Conservation (phyloP, 1,284 basidiomycete genomes). For the Marasmius oreades region DNA sequence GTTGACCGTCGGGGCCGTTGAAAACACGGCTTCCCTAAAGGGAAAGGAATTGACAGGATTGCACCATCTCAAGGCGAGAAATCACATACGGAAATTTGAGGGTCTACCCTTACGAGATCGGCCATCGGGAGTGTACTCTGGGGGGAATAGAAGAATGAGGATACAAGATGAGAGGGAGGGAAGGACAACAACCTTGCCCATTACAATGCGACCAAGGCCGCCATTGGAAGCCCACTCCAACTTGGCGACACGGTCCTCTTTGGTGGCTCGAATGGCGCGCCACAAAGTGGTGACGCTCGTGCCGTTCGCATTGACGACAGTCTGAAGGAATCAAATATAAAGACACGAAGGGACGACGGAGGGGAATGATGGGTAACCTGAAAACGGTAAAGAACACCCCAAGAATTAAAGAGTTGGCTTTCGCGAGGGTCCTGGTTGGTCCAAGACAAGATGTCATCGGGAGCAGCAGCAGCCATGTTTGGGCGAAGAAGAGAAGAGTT, state of each 20-base stretch:
- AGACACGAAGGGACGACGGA: constrained; percentile 10
- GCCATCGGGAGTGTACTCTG: constrained; percentile 76
- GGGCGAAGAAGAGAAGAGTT: constrained; percentile 22
- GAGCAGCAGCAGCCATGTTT: constrained; percentile 44
- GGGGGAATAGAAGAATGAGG: constrained; percentile 17
- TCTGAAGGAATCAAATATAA: constrained; percentile 38
- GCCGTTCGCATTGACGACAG: constrained; percentile 56
- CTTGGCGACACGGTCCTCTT: constrained; percentile 80
- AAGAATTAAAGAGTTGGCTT: constrained; percentile 75
- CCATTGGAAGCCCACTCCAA: constrained; percentile 80
- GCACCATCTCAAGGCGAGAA: constrained; percentile 17
- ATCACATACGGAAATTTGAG: constrained; percentile 50
- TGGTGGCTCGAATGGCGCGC: constrained; percentile 72
- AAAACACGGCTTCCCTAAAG: constrained; percentile 62
- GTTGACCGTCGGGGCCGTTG: constrained; percentile 75
- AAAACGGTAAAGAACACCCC: constrained; percentile 79
- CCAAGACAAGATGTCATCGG: constrained; percentile 77
- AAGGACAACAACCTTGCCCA: constrained; percentile 63
- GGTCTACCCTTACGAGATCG: constrained; percentile 68
- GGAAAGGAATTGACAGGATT: constrained; percentile 7
- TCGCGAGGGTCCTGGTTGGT: constrained; percentile 80
- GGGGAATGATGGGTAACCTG: constrained; percentile 43
- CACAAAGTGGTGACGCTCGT: constrained; percentile 71
- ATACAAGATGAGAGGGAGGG: constrained; percentile 7
- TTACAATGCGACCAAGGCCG: constrained; percentile 74